Conservation (phyloP, 139 green algal genomes). For the Tetradesmus obliquus region DNA sequence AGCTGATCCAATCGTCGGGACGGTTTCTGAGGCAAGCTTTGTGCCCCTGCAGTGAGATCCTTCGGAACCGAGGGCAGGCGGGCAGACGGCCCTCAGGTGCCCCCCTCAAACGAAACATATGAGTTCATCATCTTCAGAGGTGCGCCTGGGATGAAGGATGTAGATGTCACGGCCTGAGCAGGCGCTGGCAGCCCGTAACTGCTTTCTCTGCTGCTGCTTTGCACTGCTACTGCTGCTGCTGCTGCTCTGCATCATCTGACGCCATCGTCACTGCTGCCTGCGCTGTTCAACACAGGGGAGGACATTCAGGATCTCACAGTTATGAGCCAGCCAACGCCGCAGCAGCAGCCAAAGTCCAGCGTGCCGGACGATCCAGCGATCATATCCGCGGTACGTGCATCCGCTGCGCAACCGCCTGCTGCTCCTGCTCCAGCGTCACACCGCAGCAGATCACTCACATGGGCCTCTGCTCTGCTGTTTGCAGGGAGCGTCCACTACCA, state of each 20-base stretch:
- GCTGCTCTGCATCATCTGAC: neutral
- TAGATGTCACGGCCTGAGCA: neutral
- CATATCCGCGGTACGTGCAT: constrained; percentile 48
- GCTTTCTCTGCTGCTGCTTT: neutral
- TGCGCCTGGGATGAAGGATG: constrained; percentile 37
- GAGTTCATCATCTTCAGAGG: constrained; percentile 96
- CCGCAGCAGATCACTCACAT: neutral
- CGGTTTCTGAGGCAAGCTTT: neutral
- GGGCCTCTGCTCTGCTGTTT: neutral
- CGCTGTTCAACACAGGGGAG: constrained; percentile 50
- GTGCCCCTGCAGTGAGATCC: constrained; percentile 80
- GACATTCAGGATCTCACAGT: constrained; percentile 96
- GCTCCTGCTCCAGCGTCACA: neutral
- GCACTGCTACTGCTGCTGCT: neutral
- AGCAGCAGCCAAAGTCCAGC: constrained; percentile 20
- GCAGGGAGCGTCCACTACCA: constrained; percentile 14
- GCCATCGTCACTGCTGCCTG: neutral
- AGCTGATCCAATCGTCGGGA: neutral
- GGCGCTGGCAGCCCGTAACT: neutral
- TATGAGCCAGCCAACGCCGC: constrained; percentile 54
- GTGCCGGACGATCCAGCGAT: constrained; percentile 60
- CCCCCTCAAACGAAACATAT: constrained; percentile 86
- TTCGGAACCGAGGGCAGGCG: constrained; percentile 94
- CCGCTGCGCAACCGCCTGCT: neutral
- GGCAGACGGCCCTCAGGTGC: constrained; percentile 79